Evolutionary conservation across 1,139 yeast species (phyloP).

Genomic region (Nakaseomyces nivariensis): DNA sequence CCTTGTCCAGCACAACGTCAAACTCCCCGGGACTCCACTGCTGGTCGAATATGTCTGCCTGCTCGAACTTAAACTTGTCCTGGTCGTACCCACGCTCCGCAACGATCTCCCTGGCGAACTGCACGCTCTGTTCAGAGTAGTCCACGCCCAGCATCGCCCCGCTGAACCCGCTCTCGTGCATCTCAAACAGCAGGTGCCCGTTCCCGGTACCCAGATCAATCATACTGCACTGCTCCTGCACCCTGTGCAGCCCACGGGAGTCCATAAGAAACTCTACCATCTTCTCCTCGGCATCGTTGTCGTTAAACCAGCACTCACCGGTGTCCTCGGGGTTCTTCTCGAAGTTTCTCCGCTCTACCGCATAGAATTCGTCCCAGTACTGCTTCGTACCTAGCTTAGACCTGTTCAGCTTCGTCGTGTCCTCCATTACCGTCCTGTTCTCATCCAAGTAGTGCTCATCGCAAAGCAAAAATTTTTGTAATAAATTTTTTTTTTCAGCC

Average conservation of each 20-base stretch:
- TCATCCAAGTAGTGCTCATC: neutral
- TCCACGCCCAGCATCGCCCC: conserved; percentile 65
- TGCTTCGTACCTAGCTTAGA: conserved; percentile 72
- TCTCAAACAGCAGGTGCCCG: conserved; percentile 72
- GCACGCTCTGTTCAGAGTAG: conserved; percentile 69
- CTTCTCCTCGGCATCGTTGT: conserved; percentile 78
- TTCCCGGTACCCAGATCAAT: conserved; percentile 93
- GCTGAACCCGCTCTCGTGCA: conserved; percentile 49
- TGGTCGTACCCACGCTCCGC: conserved; percentile 30
- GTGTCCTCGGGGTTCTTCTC: conserved; percentile 65
- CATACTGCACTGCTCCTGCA: conserved; percentile 33
- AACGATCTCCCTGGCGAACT: conserved; percentile 57
- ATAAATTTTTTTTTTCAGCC: too few relatives aligned
- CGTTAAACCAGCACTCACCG: conserved; percentile 96
- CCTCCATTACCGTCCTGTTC: conserved; percentile 31
- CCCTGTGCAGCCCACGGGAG: conserved; percentile 29
- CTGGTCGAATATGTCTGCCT: conserved; percentile 37
- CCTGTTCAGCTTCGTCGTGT: conserved; percentile 46
- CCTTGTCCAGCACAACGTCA: conserved; percentile 81
- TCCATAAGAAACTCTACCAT: conserved; percentile 58
- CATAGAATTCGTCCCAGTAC: conserved; percentile 87
- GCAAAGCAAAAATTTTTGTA: too few relatives aligned
- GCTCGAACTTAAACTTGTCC: conserved; percentile 32
- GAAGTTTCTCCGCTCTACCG: conserved; percentile 61
- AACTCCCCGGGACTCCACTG: conserved; percentile 34